Conservation (phyloP, 2,329 filamentous ascomycete genomes). For the Blumeria graminis region DNA sequence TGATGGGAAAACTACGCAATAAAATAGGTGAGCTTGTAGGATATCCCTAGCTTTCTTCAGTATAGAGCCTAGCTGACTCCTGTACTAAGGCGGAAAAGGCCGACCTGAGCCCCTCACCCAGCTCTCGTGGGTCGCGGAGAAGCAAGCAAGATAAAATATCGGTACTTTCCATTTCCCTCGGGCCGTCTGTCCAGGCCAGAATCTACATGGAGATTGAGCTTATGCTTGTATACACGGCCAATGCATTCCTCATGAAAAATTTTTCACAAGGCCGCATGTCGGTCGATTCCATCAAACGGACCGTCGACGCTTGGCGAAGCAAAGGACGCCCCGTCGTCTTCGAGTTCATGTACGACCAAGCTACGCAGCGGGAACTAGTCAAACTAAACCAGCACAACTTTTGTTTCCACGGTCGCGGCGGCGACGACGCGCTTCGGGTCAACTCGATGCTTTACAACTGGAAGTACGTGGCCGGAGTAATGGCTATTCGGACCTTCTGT, state of each 20-base stretch:
- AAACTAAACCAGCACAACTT: constrained; percentile 21
- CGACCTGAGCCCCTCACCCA: constrained; percentile 8
- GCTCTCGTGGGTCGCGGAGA: constrained; percentile 1
- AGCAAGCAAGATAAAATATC: constrained; percentile 5
- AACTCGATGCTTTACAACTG: constrained; percentile 22
- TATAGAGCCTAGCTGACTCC: background rate
- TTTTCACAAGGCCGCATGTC: constrained; percentile 13
- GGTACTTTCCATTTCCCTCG: constrained; percentile 10
- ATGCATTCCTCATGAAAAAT: constrained; percentile 14
- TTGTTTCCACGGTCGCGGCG: constrained; percentile 20
- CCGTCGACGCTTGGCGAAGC: constrained; percentile 17
- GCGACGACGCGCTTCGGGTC: constrained; percentile 17
- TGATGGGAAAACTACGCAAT: constrained; percentile 12
- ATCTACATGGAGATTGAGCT: constrained; percentile 14
- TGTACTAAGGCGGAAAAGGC: constrained; percentile 13
- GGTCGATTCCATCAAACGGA: constrained; percentile 13
- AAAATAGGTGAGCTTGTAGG: constrained; percentile 14
- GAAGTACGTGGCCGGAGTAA: constrained; percentile 22
- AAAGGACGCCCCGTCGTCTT: constrained; percentile 23
- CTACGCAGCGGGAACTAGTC: constrained; percentile 24
- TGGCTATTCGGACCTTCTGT: constrained; percentile 26
- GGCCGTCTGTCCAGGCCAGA: constrained; percentile 11
- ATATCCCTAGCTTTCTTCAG: background rate
- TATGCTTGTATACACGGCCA: constrained; percentile 13
- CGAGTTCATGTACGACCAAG: constrained; percentile 27